These are phyloP conservation scores for Myxozyma kluyveri DNA, from an alignment of 805 yeast species.

Conservation along the genomic window DNA sequence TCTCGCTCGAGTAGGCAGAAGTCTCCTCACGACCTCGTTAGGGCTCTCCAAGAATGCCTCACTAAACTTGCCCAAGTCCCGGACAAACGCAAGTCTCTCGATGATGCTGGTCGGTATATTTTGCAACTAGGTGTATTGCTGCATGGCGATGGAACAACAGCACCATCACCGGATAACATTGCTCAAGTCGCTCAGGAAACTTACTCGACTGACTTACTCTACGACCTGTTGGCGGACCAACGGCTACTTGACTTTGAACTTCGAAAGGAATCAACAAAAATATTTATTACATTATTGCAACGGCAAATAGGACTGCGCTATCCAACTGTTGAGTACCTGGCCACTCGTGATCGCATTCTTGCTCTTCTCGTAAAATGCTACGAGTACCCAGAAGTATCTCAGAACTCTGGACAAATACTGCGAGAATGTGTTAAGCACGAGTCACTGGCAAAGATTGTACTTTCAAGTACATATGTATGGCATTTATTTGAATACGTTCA, in stretches of 20 bases:
- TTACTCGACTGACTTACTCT: conserved; percentile 66
- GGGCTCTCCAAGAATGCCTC: conserved; percentile 71
- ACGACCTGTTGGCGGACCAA: conserved; percentile 57
- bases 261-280: conserved; percentile 71
- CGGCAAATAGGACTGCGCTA: conserved; percentile 72
- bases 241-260: conserved; percentile 81
- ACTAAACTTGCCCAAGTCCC: conserved; percentile 35
- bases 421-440: conserved; percentile 85
- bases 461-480: conserved; percentile 69
- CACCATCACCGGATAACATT: conserved; percentile 66
- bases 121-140: conserved; percentile 63
- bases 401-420: conserved; percentile 72
- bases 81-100: conserved; percentile 55
- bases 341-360: conserved; percentile 64
- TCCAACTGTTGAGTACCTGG: conserved; percentile 83
- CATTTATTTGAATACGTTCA: conserved; percentile 74
- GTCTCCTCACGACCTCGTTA: conserved; percentile 79
- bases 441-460: conserved; percentile 56
- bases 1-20: conserved; percentile 72
- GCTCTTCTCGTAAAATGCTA: conserved; percentile 61
- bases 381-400: conserved; percentile 67
- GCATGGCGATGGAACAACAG: conserved; percentile 58
- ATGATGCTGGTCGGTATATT: conserved; percentile 67
- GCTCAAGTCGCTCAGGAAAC: conserved; percentile 77
- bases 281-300: conserved; percentile 74